These are phyloP conservation scores for Ichthyophthirius multifiliis DNA, from an alignment of 169 alveolate genomes.

Conservation along the genomic window DNA sequence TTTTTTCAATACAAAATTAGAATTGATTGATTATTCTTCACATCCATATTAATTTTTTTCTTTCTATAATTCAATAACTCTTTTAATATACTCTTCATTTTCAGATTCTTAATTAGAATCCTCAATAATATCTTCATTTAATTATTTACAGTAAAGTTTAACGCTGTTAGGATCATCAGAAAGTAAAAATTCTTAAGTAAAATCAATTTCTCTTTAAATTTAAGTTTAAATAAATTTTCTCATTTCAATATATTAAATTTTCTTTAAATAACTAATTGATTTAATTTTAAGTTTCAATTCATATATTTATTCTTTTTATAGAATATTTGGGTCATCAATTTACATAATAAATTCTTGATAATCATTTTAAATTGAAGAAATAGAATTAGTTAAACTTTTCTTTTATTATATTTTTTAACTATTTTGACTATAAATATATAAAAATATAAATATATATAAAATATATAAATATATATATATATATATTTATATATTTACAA, in stretches of 20 bases:
- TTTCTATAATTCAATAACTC: background rate
- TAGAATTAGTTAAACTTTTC: too few species aligned
- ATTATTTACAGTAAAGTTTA: background rate
- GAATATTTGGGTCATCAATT: too few species aligned
- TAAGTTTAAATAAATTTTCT: background rate
- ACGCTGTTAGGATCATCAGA: background rate
- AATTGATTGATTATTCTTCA: background rate
- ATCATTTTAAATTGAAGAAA: too few species aligned
- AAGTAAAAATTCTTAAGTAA: background rate
- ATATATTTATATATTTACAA: too few species aligned
- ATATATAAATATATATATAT: too few species aligned
- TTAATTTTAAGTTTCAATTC: background rate
- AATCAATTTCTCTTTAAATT: too few species aligned
- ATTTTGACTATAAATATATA: too few species aligned
- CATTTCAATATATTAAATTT: background rate
- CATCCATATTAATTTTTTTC: background rate
- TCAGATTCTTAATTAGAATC: too few species aligned
- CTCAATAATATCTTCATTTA: background rate
- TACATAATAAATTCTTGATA: too few species aligned
- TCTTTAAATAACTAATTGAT: background rate
- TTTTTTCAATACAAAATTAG: background rate
- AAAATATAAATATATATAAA: too few species aligned
- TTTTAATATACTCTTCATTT: background rate
- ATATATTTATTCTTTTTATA: background rate
- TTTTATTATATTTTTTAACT: too few species aligned